Percentiles rank a stretch among this genome's conserved stretches.
Conservation (phyloP, 2,329 filamentous ascomycete genomes). For the Juglanconis sp. region DNA sequence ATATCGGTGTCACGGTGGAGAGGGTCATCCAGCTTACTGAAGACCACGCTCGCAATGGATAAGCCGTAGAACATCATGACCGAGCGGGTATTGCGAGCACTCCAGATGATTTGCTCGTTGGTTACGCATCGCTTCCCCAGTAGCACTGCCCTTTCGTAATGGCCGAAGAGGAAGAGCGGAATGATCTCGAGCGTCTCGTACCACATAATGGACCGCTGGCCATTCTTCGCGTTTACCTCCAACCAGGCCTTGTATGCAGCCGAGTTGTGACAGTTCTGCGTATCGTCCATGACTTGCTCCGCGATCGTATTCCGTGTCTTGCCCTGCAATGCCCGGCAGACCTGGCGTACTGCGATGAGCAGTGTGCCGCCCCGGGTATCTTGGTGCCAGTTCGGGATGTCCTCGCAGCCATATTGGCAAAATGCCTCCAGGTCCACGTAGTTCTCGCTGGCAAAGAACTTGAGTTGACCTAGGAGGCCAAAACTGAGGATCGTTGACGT, state of each 20-base stretch:
- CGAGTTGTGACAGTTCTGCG: conserved; percentile 55
- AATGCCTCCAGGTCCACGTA: conserved; percentile 66
- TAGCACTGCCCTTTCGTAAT: conserved; percentile 58
- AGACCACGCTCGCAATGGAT: conserved; percentile 49
- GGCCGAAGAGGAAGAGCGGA: conserved; percentile 61
- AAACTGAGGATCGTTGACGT: conserved; percentile 70
- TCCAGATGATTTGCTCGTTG: conserved; percentile 52
- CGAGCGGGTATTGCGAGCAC: conserved; percentile 54
- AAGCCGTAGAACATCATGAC: conserved; percentile 60
- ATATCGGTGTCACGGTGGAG: conserved; percentile 39
- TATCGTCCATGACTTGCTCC: conserved; percentile 61
- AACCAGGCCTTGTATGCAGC: conserved; percentile 58
- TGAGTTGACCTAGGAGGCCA: conserved; percentile 63
- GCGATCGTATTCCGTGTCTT: conserved; percentile 59
- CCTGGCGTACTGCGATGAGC: conserved; percentile 63
- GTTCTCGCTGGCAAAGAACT: conserved; percentile 68
- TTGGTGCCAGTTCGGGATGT: conserved; percentile 68
- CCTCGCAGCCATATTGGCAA: conserved; percentile 69
- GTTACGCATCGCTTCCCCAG: conserved; percentile 50
- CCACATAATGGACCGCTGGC: conserved; percentile 61
- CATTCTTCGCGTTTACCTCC: conserved; percentile 49
- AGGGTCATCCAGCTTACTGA: conserved; percentile 48
- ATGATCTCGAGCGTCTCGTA: conserved; percentile 67
- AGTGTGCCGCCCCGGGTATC: conserved; percentile 71
- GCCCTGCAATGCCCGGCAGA: conserved; percentile 67